phyloP scores from a whole-genome alignment of 352 stramenopile species.

The Pythium sp. region DNA sequence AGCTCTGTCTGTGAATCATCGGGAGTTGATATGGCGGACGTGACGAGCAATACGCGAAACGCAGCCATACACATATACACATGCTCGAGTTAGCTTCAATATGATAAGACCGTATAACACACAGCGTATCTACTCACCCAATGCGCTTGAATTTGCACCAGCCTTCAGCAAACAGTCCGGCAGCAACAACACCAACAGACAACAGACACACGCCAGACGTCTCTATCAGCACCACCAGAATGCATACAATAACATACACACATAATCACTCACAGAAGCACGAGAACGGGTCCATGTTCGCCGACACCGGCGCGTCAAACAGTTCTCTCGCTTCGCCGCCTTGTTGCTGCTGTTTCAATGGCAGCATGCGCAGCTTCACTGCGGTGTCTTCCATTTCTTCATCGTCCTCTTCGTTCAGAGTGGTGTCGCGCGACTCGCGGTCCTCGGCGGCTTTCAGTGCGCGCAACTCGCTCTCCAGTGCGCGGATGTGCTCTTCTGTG shows the following conservation, averaged over 20 bases:
- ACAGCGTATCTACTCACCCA: slow-evolving; percentile 21
- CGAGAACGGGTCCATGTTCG: slow-evolving; percentile 47
- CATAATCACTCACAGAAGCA: slow-evolving; percentile 39
- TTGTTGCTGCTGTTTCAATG: too few species aligned
- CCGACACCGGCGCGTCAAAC: not conserved
- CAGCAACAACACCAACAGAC: not conserved
- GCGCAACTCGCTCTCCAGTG: slow-evolving; percentile 14
- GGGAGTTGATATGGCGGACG: not conserved
- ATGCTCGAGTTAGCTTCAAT: not conserved
- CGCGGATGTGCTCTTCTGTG: slow-evolving; percentile 2
- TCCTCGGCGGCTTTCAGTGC: not conserved
- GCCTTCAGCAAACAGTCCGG: slow-evolving; percentile 11
- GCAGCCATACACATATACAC: not conserved
- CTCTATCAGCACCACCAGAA: not conserved
- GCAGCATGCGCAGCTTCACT: not conserved
- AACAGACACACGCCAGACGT: not conserved
- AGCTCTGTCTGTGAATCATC: slow-evolving; percentile 20
- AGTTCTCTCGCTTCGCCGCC: not conserved
- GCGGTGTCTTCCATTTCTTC: not conserved
- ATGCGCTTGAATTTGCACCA: slow-evolving; percentile 54
- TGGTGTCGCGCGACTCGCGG: not conserved
- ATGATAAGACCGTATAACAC: not conserved
- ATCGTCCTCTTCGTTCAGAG: not conserved
- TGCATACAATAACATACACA: not conserved
- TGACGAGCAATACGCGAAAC: not conserved